A percentile compares a stretch with the other conserved stretches of the same genome.
Evolutionary conservation across 148 eudicot species (phyloP).

Genomic region (Agrostemma githago): DNA sequence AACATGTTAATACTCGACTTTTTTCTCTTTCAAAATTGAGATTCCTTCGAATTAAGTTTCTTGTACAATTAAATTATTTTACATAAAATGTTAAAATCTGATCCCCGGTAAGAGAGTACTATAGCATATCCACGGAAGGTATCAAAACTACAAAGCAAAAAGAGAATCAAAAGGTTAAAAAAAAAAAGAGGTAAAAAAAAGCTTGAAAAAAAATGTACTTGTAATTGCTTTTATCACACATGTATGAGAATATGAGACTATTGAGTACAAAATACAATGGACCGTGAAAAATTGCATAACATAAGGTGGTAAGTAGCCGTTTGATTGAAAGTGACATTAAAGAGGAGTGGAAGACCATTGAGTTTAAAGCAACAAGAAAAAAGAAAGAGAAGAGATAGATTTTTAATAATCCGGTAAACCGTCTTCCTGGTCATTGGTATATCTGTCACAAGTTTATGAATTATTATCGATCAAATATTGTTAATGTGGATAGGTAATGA

Average conservation of each 20-base stretch:
- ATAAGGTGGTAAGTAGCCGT: slow-evolving; percentile 4
- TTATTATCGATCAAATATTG: too few species aligned
- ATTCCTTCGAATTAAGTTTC: too few species aligned
- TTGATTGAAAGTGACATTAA: neutral
- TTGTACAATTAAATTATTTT: too few species aligned
- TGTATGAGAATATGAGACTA: too few species aligned
- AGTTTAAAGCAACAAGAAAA: neutral
- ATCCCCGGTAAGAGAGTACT: neutral
- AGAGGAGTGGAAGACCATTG: neutral
- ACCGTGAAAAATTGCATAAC: neutral
- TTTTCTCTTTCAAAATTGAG: too few species aligned
- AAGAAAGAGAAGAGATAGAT: too few species aligned
- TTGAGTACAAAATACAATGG: neutral
- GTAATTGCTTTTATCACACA: too few species aligned
- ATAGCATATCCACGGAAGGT: neutral
- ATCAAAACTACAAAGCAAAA: neutral
- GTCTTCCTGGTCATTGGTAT: too few species aligned
- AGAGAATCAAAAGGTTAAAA: neutral
- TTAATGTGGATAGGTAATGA: too few species aligned
- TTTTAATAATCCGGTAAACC: too few species aligned
- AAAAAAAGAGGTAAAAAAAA: neutral
- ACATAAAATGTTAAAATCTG: neutral
- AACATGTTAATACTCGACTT: too few species aligned
- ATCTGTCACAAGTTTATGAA: too few species aligned
- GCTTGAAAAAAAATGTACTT: neutral